Evolutionary conservation across 805 yeast species (phyloP), one percentile per base, ranked within the genome.

Genomic region (Zygosaccharomyces pseudorouxii): DNA sequence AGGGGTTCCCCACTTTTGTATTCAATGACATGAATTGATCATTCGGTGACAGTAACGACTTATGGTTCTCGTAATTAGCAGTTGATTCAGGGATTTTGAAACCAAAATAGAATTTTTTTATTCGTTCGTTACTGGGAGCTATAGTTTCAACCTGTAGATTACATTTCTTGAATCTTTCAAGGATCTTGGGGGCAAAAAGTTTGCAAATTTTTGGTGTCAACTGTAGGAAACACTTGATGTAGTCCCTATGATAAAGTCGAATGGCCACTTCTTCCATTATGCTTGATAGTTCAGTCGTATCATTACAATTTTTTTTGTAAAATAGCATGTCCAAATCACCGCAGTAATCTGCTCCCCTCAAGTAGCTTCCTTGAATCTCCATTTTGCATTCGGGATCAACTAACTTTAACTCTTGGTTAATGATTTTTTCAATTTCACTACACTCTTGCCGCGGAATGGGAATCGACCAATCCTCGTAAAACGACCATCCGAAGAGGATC

Each of bases 321-420:
- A 65, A 57, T 16, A 64, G 48, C n/a, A 64, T 48, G 50, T 65
- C 70, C 27, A 65, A 55, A 46, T 65, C 70, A 18, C 68, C 68
- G 47, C 65, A 60, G 3, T 30, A 45, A 8, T 44, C 44, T 1
- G 50, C 48, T 8, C 63, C 68, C 18, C 70, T 53, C 25, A 48
- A 45, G 40, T 60, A 65, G 43, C 68, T 64, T 1, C 70, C 70
- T 39, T 57, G 62, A 9, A 63, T 42, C 45, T 63, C 69, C 10
- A 59, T 58, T 28, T 44, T 29, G 27, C 56, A 55, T 6, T 38
- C 19, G 2, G 54, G 45, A 23, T 64, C 64, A 3, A 65, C 47
- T 4, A 20, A 16, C 18, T 44, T 25, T 10, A 64, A 27, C 33
- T 53, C 55, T 16, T 49, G 38, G 28, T 47, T 42, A 1, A 65